Evolutionary conservation across 1,284 basidiomycete genomes (phyloP).

Genomic region (Moesziomyces sp.): DNA sequence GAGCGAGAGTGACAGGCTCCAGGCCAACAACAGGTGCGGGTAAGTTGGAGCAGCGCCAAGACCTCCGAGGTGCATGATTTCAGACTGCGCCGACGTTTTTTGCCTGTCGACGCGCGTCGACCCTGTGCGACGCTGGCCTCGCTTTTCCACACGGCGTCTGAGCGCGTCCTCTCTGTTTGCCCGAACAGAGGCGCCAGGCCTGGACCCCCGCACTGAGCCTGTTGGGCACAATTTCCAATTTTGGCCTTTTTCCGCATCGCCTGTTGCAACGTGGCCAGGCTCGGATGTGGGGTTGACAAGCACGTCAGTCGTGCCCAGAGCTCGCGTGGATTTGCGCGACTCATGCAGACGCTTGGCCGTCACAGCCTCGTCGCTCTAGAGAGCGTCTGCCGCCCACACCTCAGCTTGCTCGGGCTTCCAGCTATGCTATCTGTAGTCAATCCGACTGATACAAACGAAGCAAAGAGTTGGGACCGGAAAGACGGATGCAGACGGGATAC

Average conservation of each 20-base stretch:
- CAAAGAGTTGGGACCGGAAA: no score
- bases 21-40: no score
- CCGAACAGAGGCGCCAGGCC: background rate
- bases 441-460: no score
- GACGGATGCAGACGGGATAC: no score
- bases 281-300: constrained; percentile 6
- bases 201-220: background rate
- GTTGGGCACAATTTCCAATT: background rate
- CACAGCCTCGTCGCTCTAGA: background rate
- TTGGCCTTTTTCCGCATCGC: background rate
- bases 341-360: constrained; percentile 1
- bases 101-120: constrained; percentile 1
- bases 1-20: background rate
- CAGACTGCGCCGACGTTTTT: constrained; percentile 13
- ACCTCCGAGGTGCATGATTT: constrained; percentile 20
- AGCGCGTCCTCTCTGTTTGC: background rate
- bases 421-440: no score
- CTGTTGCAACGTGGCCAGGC: constrained; percentile 10
- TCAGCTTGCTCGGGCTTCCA: background rate
- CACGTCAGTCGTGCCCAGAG: constrained; percentile 17
- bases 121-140: constrained; percentile 3
- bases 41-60: constrained; percentile 14
- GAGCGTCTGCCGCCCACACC: background rate
- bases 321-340: constrained; percentile 1
- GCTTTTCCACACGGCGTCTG: constrained; percentile 37